Percentiles rank a stretch among this genome's conserved stretches.
phyloP scores from a whole-genome alignment of 176 grass and related monocot species.

The Zea luxurians region DNA sequence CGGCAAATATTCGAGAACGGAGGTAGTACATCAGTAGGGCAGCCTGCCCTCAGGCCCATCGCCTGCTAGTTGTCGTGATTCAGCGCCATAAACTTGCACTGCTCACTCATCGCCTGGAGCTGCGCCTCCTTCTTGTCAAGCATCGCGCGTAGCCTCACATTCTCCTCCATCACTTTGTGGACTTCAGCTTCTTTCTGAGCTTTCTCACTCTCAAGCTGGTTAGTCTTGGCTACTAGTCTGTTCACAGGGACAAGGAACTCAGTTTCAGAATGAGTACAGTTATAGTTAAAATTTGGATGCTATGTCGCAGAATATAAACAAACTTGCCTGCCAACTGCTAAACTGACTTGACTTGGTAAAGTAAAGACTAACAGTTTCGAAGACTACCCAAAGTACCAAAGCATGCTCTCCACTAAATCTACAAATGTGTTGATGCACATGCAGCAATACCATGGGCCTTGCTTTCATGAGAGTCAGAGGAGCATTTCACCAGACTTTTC shows the following conservation, averaged over 20 bases:
- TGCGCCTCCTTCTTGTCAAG: constrained; percentile 87
- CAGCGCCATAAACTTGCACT: constrained; percentile 94
- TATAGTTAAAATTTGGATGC: background rate
- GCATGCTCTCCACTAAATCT: background rate
- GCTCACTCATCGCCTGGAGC: constrained; percentile 81
- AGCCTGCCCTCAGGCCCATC: background rate
- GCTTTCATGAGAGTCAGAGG: background rate
- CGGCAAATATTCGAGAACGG: too few relatives aligned
- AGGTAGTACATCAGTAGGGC: constrained; percentile 12
- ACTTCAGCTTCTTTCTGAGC: constrained; percentile 81
- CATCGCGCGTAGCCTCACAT: constrained; percentile 65
- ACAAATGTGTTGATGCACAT: constrained; percentile 9
- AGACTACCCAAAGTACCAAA: background rate
- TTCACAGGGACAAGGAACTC: constrained; percentile 15
- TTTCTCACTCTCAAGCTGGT: constrained; percentile 79
- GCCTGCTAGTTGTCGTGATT: constrained; percentile 41
- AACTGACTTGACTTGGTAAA: constrained; percentile 2
- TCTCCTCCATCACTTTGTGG: constrained; percentile 85
- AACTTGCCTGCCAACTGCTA: constrained; percentile 20
- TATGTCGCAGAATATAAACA: background rate
- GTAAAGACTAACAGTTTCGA: background rate
- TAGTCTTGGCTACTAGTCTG: constrained; percentile 74
- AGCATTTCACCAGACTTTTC: constrained; percentile 13
- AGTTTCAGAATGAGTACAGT: background rate
- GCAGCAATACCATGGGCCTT: background rate